Percentiles rank a stretch among this genome's conserved stretches.
Evolutionary conservation across 169 alveolate genomes (phyloP).

Genomic region (Plasmodium malariae): DNA sequence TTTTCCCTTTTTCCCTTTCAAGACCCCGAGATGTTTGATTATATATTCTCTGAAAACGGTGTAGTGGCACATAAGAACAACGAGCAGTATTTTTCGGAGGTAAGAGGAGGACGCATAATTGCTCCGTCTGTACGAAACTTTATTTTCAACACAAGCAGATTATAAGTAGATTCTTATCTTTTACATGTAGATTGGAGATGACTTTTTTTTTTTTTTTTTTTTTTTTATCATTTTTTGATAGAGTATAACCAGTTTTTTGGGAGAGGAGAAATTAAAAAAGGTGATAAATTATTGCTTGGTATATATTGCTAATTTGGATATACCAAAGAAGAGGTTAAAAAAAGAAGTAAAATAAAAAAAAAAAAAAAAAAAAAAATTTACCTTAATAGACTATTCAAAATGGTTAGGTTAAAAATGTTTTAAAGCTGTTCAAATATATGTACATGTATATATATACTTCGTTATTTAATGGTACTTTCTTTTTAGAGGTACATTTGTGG

Average conservation of each 20-base stretch:
- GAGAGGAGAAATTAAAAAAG: constrained; percentile 90
- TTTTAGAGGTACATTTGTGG: constrained; percentile 94
- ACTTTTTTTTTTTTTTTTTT: background rate
- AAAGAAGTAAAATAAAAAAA: constrained; percentile 30
- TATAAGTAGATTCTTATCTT: too few species aligned
- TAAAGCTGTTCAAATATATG: background rate
- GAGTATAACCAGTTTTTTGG: constrained; percentile 85
- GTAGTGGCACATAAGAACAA: constrained; percentile 90
- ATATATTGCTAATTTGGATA: constrained; percentile 92
- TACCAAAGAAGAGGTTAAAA: constrained; percentile 94
- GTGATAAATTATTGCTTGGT: constrained; percentile 91
- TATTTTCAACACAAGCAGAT: too few species aligned
- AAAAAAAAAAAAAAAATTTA: background rate
- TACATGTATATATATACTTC: background rate
- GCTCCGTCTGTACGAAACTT: too few species aligned
- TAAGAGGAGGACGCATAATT: too few species aligned
- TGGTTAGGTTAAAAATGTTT: background rate
- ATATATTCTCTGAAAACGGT: constrained; percentile 94
- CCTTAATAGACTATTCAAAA: background rate
- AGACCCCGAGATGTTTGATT: constrained; percentile 83
- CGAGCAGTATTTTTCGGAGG: constrained; percentile 80
- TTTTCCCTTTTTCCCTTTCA: constrained; percentile 4
- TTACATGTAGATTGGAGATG: background rate
- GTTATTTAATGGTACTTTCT: background rate
- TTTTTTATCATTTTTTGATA: constrained; percentile 5